These are phyloP conservation scores for Yarrowia sp. DNA, from an alignment of 805 yeast species.

Conservation along the genomic window DNA sequence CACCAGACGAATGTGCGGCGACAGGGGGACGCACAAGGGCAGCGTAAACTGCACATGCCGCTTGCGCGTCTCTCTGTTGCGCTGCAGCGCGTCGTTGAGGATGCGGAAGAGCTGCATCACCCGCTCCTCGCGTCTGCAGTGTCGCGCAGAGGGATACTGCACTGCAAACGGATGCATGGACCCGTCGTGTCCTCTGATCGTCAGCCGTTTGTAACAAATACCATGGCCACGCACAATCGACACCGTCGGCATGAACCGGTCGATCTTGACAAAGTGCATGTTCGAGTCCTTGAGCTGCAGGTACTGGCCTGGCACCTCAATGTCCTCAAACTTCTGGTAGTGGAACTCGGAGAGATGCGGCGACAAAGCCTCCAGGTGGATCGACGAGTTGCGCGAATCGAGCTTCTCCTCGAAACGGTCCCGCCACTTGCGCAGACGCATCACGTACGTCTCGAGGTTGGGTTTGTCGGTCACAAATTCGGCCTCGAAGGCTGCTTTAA, in stretches of 20 bases:
- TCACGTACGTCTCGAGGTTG: slow-evolving; percentile 80
- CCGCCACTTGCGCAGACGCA: slow-evolving; percentile 85
- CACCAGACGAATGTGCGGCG: slow-evolving; percentile 90
- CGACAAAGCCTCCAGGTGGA: slow-evolving; percentile 83
- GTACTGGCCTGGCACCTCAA: slow-evolving; percentile 97
- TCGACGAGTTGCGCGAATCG: slow-evolving; percentile 76
- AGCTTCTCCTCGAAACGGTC: slow-evolving; percentile 87
- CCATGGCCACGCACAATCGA: slow-evolving; percentile 87
- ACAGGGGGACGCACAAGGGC: slow-evolving; percentile 89
- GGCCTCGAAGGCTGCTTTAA: slow-evolving; percentile 83
- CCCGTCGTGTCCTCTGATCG: slow-evolving; percentile 92
- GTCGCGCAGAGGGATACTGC: slow-evolving; percentile 97
- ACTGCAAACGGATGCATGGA: slow-evolving; percentile 88
- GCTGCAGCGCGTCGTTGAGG: slow-evolving; percentile 73
- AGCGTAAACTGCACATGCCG: slow-evolving; percentile 80
- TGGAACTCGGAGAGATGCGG: slow-evolving; percentile 97
- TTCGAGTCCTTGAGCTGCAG: slow-evolving; percentile 83
- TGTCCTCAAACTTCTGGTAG: slow-evolving; percentile 96
- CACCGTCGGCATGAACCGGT: slow-evolving; percentile 83
- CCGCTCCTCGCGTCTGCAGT: slow-evolving; percentile 93
- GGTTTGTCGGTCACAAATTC: slow-evolving; percentile 89
- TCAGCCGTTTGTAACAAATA: slow-evolving; percentile 83
- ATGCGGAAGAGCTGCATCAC: slow-evolving; percentile 88
- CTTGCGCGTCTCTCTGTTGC: slow-evolving; percentile 83
- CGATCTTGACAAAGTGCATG: slow-evolving; percentile 88